Conservation (phyloP, 352 stramenopile genomes). For the Halophytophthora batemanensis region DNA sequence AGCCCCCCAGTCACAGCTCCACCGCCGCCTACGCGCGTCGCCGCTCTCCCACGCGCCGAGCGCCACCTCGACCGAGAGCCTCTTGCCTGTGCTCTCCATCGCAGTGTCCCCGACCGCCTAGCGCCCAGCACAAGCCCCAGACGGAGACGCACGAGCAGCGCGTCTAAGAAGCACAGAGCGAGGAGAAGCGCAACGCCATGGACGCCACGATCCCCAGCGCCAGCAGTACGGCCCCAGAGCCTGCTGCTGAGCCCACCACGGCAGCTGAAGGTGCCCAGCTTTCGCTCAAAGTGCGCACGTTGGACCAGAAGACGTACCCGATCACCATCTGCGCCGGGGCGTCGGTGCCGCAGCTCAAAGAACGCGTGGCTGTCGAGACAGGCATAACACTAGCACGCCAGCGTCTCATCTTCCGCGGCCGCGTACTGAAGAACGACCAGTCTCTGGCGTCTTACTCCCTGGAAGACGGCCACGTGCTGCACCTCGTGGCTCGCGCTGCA, state of each 20-base stretch:
- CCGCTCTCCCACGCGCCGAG: no score
- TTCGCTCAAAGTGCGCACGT: slow-evolving; percentile 76
- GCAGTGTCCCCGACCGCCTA: no score
- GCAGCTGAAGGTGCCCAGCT: slow-evolving; percentile 27
- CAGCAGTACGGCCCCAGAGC: slow-evolving; percentile 5
- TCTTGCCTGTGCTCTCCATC: no score
- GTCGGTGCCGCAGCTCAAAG: slow-evolving; percentile 76
- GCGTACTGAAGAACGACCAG: slow-evolving; percentile 87
- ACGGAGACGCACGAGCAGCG: no score
- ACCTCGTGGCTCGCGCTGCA: slow-evolving; percentile 64
- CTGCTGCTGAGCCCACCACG: slow-evolving; percentile 15
- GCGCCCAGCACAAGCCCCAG: no score
- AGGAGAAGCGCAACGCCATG: no score
- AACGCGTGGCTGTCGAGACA: slow-evolving; percentile 60
- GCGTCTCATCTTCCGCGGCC: slow-evolving; percentile 82
- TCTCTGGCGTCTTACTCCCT: slow-evolving; percentile 65
- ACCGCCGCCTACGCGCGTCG: no score
- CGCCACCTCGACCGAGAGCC: no score
- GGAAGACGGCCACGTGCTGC: slow-evolving; percentile 80
- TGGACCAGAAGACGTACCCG: slow-evolving; percentile 81
- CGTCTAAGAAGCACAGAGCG: no score
- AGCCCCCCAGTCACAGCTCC: no score
- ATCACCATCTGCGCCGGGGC: slow-evolving; percentile 60
- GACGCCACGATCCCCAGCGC: neutral
- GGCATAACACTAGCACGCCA: slow-evolving; percentile 71